Percentiles rank a stretch among this genome's conserved stretches.
Conservation (phyloP, 2,329 filamentous ascomycete species). For the Exophiala spinifera region DNA sequence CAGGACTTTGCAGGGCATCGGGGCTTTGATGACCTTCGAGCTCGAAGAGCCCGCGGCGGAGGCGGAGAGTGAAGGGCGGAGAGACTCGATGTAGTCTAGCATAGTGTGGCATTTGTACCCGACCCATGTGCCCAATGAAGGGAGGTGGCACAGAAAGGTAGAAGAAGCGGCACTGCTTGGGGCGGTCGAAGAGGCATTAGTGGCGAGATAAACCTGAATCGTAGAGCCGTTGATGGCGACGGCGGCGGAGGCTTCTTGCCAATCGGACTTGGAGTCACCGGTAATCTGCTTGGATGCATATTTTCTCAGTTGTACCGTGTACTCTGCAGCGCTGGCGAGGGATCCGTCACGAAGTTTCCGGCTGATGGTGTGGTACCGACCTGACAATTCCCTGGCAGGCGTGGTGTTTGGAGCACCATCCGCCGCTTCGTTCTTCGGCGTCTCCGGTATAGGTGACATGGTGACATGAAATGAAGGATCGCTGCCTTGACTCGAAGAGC, state of each 20-base stretch:
- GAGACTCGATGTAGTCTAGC: slow-evolving; percentile 32
- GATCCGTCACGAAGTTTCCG: slow-evolving; percentile 7
- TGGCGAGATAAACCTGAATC: slow-evolving; percentile 26
- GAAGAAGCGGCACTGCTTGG: background rate
- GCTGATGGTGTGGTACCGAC: slow-evolving; percentile 16
- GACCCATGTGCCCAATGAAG: slow-evolving; percentile 32
- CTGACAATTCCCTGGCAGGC: slow-evolving; percentile 3
- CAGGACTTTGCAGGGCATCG: slow-evolving; percentile 40
- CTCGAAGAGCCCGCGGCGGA: slow-evolving; percentile 16
- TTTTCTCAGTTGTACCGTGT: slow-evolving; percentile 7
- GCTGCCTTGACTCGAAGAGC: background rate
- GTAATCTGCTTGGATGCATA: background rate
- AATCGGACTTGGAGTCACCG: slow-evolving; percentile 9
- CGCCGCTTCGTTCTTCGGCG: background rate
- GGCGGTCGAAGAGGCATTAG: slow-evolving; percentile 3
- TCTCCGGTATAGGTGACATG: background rate
- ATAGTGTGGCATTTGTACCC: slow-evolving; percentile 31
- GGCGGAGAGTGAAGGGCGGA: slow-evolving; percentile 16
- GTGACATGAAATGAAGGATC: background rate
- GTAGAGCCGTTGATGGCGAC: slow-evolving; percentile 28
- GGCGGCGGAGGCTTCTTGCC: background rate
- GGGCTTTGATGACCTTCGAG: slow-evolving; percentile 29
- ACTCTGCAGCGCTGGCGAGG: background rate
- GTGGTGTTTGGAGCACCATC: background rate
- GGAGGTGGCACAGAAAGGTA: slow-evolving; percentile 33